phyloP scores from a whole-genome alignment of 139 green algal genomes.

The Pleodorina starrii region DNA sequence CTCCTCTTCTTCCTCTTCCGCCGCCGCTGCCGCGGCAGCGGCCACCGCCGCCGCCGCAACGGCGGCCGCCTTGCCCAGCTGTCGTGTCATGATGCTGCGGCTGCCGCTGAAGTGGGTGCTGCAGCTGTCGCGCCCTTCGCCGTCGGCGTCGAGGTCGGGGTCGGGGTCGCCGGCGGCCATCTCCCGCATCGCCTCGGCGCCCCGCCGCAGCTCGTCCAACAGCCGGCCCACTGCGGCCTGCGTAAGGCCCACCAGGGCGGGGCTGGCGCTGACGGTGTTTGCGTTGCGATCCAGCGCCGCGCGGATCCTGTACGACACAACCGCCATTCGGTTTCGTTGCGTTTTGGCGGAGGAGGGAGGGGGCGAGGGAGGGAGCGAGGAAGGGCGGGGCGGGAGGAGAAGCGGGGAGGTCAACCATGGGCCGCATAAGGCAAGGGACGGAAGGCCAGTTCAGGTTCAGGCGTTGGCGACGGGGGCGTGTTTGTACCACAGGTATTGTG shows the following conservation, averaged over 20 bases:
- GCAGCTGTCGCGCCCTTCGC: background rate
- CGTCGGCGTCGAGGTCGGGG: background rate
- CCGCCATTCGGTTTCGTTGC: too few relatives aligned
- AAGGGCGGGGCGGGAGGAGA: too few relatives aligned
- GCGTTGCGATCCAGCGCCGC: slow-evolving; percentile 36
- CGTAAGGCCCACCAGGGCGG: slow-evolving; percentile 8
- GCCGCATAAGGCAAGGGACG: too few relatives aligned
- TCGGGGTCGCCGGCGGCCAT: background rate
- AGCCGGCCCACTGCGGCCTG: background rate
- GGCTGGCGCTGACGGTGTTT: slow-evolving; percentile 33
- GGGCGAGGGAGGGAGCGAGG: too few relatives aligned
- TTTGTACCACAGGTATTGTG: background rate
- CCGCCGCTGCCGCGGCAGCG: background rate
- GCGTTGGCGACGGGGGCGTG: too few relatives aligned
- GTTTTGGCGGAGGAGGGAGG: too few relatives aligned
- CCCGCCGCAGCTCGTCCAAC: background rate
- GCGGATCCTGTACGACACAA: background rate
- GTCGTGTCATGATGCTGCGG: background rate
- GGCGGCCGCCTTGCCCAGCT: slow-evolving; percentile 13
- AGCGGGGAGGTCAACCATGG: too few relatives aligned
- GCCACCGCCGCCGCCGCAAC: background rate
- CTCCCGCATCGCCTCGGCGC: background rate
- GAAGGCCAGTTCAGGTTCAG: too few relatives aligned
- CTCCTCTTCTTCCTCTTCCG: background rate
- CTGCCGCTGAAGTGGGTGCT: background rate